Evolutionary conservation across 2,329 filamentous ascomycete genomes (phyloP).

Genomic region (Apiospora koreana): DNA sequence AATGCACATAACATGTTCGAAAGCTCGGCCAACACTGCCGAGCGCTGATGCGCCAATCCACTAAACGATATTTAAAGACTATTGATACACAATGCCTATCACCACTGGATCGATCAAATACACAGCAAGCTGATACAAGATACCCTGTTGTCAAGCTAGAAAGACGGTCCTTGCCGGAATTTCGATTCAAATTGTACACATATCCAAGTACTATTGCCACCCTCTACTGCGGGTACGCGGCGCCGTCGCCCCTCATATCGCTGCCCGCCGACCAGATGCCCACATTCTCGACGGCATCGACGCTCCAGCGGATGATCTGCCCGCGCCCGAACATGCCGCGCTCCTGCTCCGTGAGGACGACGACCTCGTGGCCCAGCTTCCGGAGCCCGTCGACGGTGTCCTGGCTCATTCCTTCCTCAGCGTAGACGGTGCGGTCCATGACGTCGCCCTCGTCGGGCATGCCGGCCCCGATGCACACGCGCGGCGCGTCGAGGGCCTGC

Average conservation of each 20-base stretch:
- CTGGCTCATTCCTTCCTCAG: conserved; percentile 79
- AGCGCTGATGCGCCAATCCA: background rate
- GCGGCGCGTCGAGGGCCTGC: conserved; percentile 83
- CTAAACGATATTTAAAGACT: background rate
- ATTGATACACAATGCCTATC: too few relatives aligned
- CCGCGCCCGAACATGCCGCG: conserved; percentile 80
- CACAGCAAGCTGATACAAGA: background rate
- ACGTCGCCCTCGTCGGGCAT: conserved; percentile 63
- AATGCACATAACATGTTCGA: background rate
- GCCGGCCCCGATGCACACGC: conserved; percentile 82
- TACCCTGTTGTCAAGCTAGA: background rate
- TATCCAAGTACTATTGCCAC: background rate
- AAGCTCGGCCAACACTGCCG: background rate
- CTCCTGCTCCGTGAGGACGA: conserved; percentile 64
- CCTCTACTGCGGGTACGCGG: conserved; percentile 54
- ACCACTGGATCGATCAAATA: background rate
- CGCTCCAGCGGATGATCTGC: conserved; percentile 78
- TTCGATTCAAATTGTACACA: background rate
- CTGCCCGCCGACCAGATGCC: conserved; percentile 86
- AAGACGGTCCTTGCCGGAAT: too few relatives aligned
- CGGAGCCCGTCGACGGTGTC: conserved; percentile 68
- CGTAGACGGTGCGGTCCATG: conserved; percentile 65
- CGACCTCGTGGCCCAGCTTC: conserved; percentile 71
- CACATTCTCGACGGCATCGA: conserved; percentile 67
- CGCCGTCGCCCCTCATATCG: conserved; percentile 84